These are phyloP conservation scores for Solanum tacnaense DNA, from an alignment of 257 asterid species.

Conservation along the genomic window DNA sequence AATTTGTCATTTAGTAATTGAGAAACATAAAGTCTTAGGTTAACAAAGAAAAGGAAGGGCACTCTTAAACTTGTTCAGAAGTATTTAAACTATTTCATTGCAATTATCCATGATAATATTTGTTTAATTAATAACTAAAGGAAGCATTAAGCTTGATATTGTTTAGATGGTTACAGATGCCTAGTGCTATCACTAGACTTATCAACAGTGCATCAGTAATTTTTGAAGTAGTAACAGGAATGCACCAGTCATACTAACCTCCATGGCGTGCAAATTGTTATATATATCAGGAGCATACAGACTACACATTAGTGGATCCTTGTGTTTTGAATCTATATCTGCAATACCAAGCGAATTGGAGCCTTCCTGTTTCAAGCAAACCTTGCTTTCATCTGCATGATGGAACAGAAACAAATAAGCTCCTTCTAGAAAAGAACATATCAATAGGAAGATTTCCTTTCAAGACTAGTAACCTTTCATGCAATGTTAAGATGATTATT, in stretches of 20 bases:
- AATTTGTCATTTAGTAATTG: neutral
- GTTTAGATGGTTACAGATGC: neutral
- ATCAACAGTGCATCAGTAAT: neutral
- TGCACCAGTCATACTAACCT: slow-evolving; percentile 41
- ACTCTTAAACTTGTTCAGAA: neutral
- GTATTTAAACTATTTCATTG: neutral
- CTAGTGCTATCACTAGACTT: neutral
- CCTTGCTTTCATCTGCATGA: slow-evolving; percentile 34
- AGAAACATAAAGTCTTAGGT: neutral
- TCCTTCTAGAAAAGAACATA: neutral
- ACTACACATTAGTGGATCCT: slow-evolving; percentile 88
- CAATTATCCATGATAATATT: neutral
- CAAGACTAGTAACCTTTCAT: neutral
- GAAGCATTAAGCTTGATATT: neutral
- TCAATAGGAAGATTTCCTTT: neutral
- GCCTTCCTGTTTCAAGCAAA: slow-evolving; percentile 22
- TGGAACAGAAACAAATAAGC: slow-evolving; percentile 14
- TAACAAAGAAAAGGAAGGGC: neutral
- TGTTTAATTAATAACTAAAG: neutral
- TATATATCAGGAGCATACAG: slow-evolving; percentile 83
- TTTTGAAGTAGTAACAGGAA: neutral
- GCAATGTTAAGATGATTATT: neutral
- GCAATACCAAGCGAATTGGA: slow-evolving; percentile 35
- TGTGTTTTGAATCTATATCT: slow-evolving; percentile 65
- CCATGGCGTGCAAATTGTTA: slow-evolving; percentile 43